Evolutionary conservation across 495 filamentous ascomycete species (phyloP).

Genomic region (Saxophila tyrrhenica): DNA sequence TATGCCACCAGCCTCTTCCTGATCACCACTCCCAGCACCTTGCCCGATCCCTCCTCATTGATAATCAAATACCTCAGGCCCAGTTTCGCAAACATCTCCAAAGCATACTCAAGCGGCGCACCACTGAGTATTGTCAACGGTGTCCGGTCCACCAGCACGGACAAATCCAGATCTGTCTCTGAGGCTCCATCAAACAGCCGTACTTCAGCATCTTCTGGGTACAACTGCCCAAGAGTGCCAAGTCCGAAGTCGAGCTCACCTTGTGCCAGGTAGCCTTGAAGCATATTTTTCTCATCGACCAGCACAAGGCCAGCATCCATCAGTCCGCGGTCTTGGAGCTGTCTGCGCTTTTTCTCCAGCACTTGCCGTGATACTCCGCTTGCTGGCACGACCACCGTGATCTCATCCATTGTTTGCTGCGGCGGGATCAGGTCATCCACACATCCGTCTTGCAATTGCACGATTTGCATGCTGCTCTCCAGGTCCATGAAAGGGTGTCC

Average conservation of each 20-base stretch:
- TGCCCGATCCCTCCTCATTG: constrained; percentile 34
- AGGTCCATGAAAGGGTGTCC: constrained; percentile 47
- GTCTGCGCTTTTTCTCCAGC: constrained; percentile 35
- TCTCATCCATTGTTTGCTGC: constrained; percentile 42
- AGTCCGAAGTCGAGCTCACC: constrained; percentile 44
- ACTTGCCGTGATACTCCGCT: constrained; percentile 34
- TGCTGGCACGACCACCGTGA: constrained; percentile 38
- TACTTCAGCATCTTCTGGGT: constrained; percentile 26
- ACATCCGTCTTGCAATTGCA: constrained; percentile 26
- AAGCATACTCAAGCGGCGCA: constrained; percentile 45
- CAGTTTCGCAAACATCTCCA: constrained; percentile 48
- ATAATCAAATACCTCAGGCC: constrained; percentile 42
- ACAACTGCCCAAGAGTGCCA: constrained; percentile 27
- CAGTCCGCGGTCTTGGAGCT: constrained; percentile 38
- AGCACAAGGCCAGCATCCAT: constrained; percentile 47
- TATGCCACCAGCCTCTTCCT: constrained; percentile 32
- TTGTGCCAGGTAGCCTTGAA: constrained; percentile 45
- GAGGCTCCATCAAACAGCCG: constrained; percentile 33
- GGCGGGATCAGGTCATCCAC: constrained; percentile 43
- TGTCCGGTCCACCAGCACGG: constrained; percentile 13
- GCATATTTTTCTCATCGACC: constrained; percentile 35
- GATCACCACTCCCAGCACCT: constrained; percentile 29
- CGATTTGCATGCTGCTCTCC: constrained; percentile 35
- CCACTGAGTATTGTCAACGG: constrained; percentile 37
- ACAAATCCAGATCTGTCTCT: constrained; percentile 31